Evolutionary conservation across 345 rosid species (phyloP).

Genomic region (Gossypium rotundifolium): DNA sequence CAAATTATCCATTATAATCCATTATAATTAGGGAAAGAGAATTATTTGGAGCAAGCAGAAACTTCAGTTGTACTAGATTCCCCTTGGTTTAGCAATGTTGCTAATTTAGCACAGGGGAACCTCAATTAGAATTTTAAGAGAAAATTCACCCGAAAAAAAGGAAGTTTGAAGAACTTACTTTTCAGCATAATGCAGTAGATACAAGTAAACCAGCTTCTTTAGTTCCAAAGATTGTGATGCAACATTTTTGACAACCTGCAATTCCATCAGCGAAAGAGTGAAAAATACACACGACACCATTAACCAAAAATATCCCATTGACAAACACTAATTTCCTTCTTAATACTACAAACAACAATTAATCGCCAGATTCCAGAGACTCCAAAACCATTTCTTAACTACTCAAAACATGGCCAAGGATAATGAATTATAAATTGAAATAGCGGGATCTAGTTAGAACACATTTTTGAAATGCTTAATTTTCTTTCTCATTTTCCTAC

Average conservation of each 20-base stretch:
- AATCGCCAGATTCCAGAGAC: not conserved
- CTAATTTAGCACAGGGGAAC: not conserved
- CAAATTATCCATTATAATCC: not conserved
- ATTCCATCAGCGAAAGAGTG: slow-evolving; percentile 13
- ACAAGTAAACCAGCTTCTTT: slow-evolving; percentile 93
- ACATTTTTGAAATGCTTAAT: not conserved
- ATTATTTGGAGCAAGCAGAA: not conserved
- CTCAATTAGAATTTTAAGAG: not conserved
- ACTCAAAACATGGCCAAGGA: not conserved
- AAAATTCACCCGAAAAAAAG: not conserved
- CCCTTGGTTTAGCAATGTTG: not conserved
- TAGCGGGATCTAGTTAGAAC: not conserved
- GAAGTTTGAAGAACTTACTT: not conserved
- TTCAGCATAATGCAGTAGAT: slow-evolving; percentile 89
- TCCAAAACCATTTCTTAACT: not conserved
- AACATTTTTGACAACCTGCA: slow-evolving; percentile 92
- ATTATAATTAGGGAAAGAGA: not conserved
- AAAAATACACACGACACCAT: not conserved
- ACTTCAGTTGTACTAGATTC: not conserved
- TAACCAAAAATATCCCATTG: not conserved
- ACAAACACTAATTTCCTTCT: not conserved
- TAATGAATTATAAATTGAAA: not conserved
- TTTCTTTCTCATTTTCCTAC: not conserved
- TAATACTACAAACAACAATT: not conserved
- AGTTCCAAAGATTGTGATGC: slow-evolving; percentile 92